Conservation (phyloP, 2,329 filamentous ascomycete genomes). For the Colletotrichum sp. region DNA sequence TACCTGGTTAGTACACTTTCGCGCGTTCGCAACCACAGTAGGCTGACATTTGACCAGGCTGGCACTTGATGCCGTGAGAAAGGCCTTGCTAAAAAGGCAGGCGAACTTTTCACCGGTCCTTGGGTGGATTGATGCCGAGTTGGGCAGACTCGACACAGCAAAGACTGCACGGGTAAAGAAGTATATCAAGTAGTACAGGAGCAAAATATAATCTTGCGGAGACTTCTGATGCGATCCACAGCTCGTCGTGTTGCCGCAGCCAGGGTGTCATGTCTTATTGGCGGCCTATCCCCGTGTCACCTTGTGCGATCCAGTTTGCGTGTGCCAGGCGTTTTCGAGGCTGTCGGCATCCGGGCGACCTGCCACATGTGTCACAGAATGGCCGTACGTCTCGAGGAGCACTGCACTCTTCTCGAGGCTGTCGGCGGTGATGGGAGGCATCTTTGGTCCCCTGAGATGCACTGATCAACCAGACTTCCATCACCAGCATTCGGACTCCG, state of each 20-base stretch:
- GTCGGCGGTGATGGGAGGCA: neutral
- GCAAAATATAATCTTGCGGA: neutral
- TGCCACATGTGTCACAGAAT: neutral
- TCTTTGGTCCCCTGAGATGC: neutral
- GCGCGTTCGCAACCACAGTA: neutral
- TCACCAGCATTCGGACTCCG: neutral
- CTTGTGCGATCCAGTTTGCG: neutral
- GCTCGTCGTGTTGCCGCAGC: neutral
- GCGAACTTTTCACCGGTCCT: constrained; percentile 10
- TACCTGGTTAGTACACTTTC: constrained; percentile 56
- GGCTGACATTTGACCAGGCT: constrained; percentile 1
- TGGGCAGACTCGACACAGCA: neutral
- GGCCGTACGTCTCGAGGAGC: neutral
- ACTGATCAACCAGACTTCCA: neutral
- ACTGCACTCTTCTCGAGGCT: neutral
- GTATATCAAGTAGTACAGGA: neutral
- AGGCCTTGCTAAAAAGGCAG: neutral
- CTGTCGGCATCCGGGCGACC: neutral
- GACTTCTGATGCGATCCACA: neutral
- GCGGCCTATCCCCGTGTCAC: neutral
- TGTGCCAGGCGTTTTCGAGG: neutral
- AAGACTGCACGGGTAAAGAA: constrained; percentile 1
- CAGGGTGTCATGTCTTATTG: neutral
- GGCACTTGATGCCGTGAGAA: constrained; percentile 9
- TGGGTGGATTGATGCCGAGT: constrained; percentile 6